Evolutionary conservation across 176 grass and related monocot species (phyloP).

Genomic region (Carex littledalei): DNA sequence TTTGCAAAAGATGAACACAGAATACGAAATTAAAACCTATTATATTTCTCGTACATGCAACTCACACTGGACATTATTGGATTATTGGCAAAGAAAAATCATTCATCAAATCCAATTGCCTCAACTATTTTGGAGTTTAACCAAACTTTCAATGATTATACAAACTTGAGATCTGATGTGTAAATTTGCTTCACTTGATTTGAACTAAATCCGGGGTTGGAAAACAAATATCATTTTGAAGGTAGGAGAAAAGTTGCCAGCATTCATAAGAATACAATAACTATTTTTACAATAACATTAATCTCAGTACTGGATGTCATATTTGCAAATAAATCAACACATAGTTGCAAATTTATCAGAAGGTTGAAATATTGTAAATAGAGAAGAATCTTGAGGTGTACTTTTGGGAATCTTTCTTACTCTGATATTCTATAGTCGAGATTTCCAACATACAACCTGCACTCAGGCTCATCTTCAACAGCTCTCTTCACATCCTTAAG

Average conservation of each 20-base stretch:
- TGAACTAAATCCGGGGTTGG: background rate
- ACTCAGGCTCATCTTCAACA: slow-evolving; percentile 36
- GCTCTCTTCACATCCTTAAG: slow-evolving; percentile 43
- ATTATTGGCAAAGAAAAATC: no score
- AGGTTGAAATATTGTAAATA: background rate
- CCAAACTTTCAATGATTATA: background rate
- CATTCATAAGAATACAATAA: background rate
- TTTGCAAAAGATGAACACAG: no score
- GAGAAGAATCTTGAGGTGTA: background rate
- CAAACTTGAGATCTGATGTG: background rate
- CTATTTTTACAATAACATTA: background rate
- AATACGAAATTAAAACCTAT: no score
- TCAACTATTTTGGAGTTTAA: no score
- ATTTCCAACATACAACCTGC: slow-evolving; percentile 79
- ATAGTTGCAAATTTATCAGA: background rate
- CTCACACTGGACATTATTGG: no score
- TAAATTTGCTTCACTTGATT: background rate
- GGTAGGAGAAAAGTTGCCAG: background rate
- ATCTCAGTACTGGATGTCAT: background rate
- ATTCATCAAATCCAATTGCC: no score
- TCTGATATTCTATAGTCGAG: slow-evolving; percentile 83
- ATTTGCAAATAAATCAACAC: background rate
- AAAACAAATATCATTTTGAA: background rate
- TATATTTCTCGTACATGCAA: no score
- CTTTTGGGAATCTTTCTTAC: slow-evolving; percentile 24